Conservation (phyloP, 2,329 filamentous ascomycete genomes). For the Grosmannia clavigera region DNA sequence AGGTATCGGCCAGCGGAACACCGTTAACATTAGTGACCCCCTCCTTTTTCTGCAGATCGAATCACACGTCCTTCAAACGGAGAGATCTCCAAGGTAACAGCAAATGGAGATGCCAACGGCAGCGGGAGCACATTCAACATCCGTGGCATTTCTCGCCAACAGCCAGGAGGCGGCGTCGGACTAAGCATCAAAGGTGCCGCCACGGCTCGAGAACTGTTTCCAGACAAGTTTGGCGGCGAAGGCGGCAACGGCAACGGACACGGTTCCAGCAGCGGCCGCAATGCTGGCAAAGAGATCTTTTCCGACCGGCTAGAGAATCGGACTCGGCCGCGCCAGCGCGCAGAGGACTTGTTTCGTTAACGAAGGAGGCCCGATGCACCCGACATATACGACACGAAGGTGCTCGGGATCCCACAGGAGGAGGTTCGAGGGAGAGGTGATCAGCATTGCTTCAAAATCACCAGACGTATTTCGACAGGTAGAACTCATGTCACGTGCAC, state of each 20-base stretch:
- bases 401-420: no score
- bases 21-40: not conserved
- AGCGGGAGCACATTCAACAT: slow-evolving; percentile 37
- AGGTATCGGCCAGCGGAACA: not conserved
- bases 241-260: not conserved
- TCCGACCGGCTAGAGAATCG: slow-evolving; percentile 45
- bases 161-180: slow-evolving; percentile 31
- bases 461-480: no score
- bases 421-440: no score
- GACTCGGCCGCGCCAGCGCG: slow-evolving; percentile 48
- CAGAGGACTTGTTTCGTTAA: slow-evolving; percentile 62
- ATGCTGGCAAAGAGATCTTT: slow-evolving; percentile 59
- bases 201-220: slow-evolving; percentile 55
- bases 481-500: no score
- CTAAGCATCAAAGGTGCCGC: slow-evolving; percentile 55
- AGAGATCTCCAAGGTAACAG: no score
- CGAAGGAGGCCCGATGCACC: not conserved
- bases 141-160: slow-evolving; percentile 41
- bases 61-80: not conserved
- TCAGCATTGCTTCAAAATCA: no score
- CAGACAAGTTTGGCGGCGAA: slow-evolving; percentile 40
- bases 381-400: no score
- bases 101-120: slow-evolving; percentile 14
- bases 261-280: slow-evolving; percentile 18
- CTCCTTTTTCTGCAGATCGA: not conserved